Evolutionary conservation across 2,329 filamentous ascomycete species (phyloP).

Genomic region (Neurospora crassa): DNA sequence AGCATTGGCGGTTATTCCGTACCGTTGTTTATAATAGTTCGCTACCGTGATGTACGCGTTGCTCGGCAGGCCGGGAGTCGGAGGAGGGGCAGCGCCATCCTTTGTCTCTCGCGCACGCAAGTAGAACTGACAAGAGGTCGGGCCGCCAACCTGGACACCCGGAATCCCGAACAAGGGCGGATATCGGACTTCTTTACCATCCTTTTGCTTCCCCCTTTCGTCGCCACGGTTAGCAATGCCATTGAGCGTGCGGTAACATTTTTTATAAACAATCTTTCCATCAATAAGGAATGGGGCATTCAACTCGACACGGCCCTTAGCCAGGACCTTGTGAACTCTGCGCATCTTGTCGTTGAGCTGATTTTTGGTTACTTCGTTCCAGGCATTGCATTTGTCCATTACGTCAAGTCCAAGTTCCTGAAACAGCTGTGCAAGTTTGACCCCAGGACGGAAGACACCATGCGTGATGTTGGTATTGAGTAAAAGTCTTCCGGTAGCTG

Average conservation of each 20-base stretch:
- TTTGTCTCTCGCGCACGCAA: conserved; percentile 11
- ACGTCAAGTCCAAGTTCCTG: neutral
- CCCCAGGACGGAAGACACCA: conserved; percentile 37
- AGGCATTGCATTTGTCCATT: conserved; percentile 1
- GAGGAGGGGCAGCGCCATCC: conserved; percentile 11
- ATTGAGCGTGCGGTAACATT: conserved; percentile 16
- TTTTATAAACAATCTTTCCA: neutral
- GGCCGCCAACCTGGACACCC: conserved; percentile 8
- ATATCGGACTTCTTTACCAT: neutral
- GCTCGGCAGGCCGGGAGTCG: conserved; percentile 8
- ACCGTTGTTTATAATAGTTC: conserved; percentile 36
- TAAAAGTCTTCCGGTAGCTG: conserved; percentile 43
- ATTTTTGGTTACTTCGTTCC: neutral
- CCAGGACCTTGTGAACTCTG: conserved; percentile 27
- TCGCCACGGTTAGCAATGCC: conserved; percentile 18
- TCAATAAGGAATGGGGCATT: conserved; percentile 14
- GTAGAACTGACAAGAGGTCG: conserved; percentile 24
- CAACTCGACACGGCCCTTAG: conserved; percentile 28
- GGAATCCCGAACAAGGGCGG: conserved; percentile 1
- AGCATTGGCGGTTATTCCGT: conserved; percentile 23
- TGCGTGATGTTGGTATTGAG: conserved; percentile 47
- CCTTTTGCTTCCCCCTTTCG: neutral
- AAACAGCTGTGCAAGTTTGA: conserved; percentile 26
- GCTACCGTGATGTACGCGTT: conserved; percentile 25
- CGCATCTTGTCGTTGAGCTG: conserved; percentile 12